Base-by-base conservation (phyloP, 2,329 filamentous ascomycete genomes). In the Trichoderma asperellum region DNA sequence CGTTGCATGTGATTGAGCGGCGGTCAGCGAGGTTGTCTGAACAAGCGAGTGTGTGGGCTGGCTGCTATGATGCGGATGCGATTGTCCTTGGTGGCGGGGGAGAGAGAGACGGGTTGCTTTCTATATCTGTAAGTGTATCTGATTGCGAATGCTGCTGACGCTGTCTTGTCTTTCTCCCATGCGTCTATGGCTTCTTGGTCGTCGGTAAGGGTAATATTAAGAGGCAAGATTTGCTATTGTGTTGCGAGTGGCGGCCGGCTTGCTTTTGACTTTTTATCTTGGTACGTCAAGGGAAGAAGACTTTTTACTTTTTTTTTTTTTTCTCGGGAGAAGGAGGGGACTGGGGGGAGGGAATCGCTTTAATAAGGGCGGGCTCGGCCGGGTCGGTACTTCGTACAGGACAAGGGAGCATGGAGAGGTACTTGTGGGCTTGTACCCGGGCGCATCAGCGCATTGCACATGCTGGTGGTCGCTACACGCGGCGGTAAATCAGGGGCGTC, bases 1-100 rank as follows among this genome's bases (percentile, higher is more conserved):
- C 88, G 88, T 87, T 92, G 90, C 90, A 93, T 92, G 86, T 90
- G 89, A 89, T 84, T 79, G 55, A 64, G 53, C 61, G 34, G 43
- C 68, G 53, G 59, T 32, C 21, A 56, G 21, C 27, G 27, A 57
- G 24, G 55, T 6, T 16, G 59, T 52, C 59, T 56, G 61, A 21
- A 55, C 40, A 47, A 55, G 68, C 53, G 60, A 60, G 61, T 21
- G 58, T 60, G 61, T 43, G 60, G 29, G 59, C 4, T 65, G 32
- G 35, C 2, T 18, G 24, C 18, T 56, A 21, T 55, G 62, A 43
- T 61, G 64, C 24, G 55, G n/a, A 8, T 21, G 56, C 35, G 59
- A 32, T 52, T 47, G 61, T 58, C 49, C 49, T 62, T 18, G 47
- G n/a, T 58, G 27, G 59, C 29, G 34, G 63, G 53, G 53, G 53